Percentiles rank a stretch among this genome's conserved stretches.
phyloP scores from a whole-genome alignment of 139 green algal species.

The Marvania coccoides region DNA sequence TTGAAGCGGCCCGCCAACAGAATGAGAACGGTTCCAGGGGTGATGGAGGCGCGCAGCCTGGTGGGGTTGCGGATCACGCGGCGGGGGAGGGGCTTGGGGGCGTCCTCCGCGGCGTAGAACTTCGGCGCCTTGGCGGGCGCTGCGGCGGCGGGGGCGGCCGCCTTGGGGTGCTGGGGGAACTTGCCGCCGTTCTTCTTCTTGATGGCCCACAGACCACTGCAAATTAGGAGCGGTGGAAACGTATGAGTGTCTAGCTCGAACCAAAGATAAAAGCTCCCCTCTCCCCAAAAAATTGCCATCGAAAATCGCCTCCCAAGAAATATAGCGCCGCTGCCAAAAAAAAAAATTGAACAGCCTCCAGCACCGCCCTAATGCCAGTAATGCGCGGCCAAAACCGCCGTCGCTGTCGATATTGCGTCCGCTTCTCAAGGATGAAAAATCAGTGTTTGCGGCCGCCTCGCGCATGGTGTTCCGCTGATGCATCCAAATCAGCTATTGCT shows the following conservation, averaged over 20 bases:
- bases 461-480: too few relatives aligned
- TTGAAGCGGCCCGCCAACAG: slow-evolving; percentile 96
- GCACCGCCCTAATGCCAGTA: too few relatives aligned
- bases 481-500: too few relatives aligned
- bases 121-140: slow-evolving; percentile 49
- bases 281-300: neutral
- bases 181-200: slow-evolving; percentile 96
- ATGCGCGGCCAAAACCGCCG: too few relatives aligned
- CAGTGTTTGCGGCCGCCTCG: too few relatives aligned
- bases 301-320: too few relatives aligned
- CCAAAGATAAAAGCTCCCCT: neutral
- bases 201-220: slow-evolving; percentile 78
- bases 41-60: slow-evolving; percentile 89
- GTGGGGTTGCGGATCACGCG: slow-evolving; percentile 57
- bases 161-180: slow-evolving; percentile 72
- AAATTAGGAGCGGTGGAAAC: neutral
- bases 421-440: too few relatives aligned
- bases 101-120: slow-evolving; percentile 95
- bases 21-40: slow-evolving; percentile 94
- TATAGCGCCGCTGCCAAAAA: too few relatives aligned
- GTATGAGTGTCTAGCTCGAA: neutral
- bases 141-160: slow-evolving; percentile 42
- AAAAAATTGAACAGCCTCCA: too few relatives aligned
- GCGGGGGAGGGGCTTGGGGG: slow-evolving; percentile 63
- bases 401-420: too few relatives aligned